These are phyloP conservation scores for Schizochytrium sp. DNA, from an alignment of 108 stramenopile species.

Conservation along the genomic window DNA sequence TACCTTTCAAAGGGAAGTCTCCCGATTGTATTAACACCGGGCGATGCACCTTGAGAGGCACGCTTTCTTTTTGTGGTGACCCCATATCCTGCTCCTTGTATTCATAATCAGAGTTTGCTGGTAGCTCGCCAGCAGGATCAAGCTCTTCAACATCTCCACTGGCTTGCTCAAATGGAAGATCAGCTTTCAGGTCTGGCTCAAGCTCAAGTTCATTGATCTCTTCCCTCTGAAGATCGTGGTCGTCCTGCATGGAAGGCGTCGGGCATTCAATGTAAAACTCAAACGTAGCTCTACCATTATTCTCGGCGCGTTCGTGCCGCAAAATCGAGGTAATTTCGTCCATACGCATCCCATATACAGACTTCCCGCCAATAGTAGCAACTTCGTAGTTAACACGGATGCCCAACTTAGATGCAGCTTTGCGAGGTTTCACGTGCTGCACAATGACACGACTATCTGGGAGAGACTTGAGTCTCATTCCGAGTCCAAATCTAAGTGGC, in stretches of 20 bases:
- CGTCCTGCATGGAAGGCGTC: background rate
- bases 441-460: background rate
- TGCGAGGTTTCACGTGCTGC: conserved; percentile 45
- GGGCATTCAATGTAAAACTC: conserved; percentile 22
- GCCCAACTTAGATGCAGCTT: background rate
- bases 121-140: too few relatives aligned
- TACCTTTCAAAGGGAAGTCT: background rate
- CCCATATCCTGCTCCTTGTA: too few relatives aligned
- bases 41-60: too few relatives aligned
- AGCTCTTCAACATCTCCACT: too few relatives aligned
- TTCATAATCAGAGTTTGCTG: too few relatives aligned
- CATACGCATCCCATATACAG: background rate
- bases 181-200: background rate
- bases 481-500: background rate
- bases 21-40: background rate
- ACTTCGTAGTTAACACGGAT: conserved; percentile 11
- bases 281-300: background rate
- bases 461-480: conserved; percentile 52
- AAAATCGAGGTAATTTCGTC: background rate
- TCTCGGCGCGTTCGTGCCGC: background rate
- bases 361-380: background rate
- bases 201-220: background rate
- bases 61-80: too few relatives aligned
- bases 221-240: background rate
- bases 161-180: too few relatives aligned